Base-by-base conservation (phyloP, 768 basidiomycete genomes). In the Phanerochaete carnosa region DNA sequence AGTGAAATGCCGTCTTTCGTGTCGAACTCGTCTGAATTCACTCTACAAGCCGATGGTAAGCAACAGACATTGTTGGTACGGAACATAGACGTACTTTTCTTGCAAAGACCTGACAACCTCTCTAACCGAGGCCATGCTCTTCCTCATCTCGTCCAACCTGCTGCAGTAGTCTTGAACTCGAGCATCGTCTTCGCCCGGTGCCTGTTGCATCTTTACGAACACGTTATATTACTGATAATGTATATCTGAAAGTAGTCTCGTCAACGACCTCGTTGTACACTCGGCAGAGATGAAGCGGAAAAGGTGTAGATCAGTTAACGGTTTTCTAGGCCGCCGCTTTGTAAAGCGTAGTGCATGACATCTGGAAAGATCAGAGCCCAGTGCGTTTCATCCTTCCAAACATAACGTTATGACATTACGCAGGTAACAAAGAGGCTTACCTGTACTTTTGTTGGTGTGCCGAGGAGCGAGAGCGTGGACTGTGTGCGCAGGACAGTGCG, bases 1-100 rank as follows among this genome's bases (percentile, higher is more conserved):
- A 99, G 80, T 0, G 97, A 98, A 62, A 99, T 93, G 39, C 97
- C 97, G 30, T 92, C 82, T 66, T 79, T 81, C 12, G 80, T 83
- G 62, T 89, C 80, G 32, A 84, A 57, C 30, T 78, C 75, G 28
- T 74, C 64, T 2, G 74, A 63, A 25, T 60, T 59, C 30, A 70
- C 64, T 61, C 75, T 81, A 50, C 5, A 45, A 49, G 49, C 55
- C 45, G 37, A 32, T 52, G 45, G 2, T 50, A 4, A 7, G 25
- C 13, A 37, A 12, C 51, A 30, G 15, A 6, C 32, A 25, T 7
- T n/a, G 13, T 4, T 13, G 16, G 29, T 54, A 53, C 45, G 45
- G 43, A 59, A n/a, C 12, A 11, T 12, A 28, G 35, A 66, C 80
- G 62, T 67, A 88, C 89, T 80, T 83, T 70, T 83, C 78, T 47